A percentile compares a stretch with the other conserved stretches of the same genome.
Evolutionary conservation across 2,329 filamentous ascomycete species (phyloP).

Genomic region (Claviceps spartinae): DNA sequence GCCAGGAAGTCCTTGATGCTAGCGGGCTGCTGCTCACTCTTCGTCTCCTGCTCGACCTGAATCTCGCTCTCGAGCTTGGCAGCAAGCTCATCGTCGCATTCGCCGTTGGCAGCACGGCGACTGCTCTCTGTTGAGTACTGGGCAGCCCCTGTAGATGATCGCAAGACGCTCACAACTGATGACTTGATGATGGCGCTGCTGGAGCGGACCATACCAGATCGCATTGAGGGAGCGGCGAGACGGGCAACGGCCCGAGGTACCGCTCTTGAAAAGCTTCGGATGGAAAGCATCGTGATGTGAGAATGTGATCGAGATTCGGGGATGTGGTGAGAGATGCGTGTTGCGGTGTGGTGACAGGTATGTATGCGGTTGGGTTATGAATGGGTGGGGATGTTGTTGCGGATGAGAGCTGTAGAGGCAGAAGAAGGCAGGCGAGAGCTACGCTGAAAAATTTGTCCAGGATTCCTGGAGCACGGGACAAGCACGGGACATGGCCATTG

Average conservation of each 20-base stretch:
- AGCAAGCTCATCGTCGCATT: constrained; percentile 65
- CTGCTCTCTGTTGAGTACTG: constrained; percentile 33
- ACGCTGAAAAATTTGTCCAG: not conserved
- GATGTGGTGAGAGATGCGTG: constrained; percentile 6
- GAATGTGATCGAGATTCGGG: not conserved
- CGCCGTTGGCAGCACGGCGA: constrained; percentile 27
- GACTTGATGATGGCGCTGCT: constrained; percentile 35
- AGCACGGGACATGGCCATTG: no score
- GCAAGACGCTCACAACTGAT: constrained; percentile 19
- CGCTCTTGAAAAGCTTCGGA: constrained; percentile 51
- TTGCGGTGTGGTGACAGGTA: constrained; percentile 2
- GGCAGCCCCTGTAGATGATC: constrained; percentile 24
- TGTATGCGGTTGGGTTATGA: constrained; percentile 6
- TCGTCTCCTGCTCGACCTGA: constrained; percentile 69
- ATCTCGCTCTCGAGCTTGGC: constrained; percentile 79
- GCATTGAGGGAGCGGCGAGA: constrained; percentile 36
- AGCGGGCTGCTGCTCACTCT: constrained; percentile 57
- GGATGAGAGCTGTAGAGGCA: no score
- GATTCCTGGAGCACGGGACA: not conserved
- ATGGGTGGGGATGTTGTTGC: not conserved
- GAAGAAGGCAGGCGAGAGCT: no score
- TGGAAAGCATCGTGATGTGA: constrained; percentile 47
- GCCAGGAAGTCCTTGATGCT: constrained; percentile 81
- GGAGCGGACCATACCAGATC: constrained; percentile 34
- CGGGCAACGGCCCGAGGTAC: constrained; percentile 51